Base-by-base conservation (phyloP, 2,329 filamentous ascomycete genomes). In the Aureobasidium sp. region DNA sequence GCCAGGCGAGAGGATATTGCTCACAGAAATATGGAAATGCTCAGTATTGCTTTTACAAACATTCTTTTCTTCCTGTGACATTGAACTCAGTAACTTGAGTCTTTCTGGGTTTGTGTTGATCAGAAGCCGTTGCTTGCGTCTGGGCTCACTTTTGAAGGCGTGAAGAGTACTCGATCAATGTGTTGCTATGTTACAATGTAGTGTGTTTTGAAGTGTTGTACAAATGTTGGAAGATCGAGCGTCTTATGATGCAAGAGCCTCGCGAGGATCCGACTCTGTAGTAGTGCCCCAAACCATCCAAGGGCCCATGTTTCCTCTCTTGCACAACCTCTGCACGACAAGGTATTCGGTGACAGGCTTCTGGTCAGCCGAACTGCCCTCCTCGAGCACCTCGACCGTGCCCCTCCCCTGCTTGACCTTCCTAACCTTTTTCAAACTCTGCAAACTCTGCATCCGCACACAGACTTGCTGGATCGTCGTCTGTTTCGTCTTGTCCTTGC, bases 251-350 rank as follows among this genome's bases (percentile, higher is more conserved):
- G 29, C 9, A 6, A 57, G 27, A 19, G 55, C 27, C 40, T 58
- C 43, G 8, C 74, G 67, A 51, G 77, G 49, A 19, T 69, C 74
- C 8, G 74, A 77, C 62, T 78, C 75, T 29, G 72, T 71, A 47
- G 74, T 66, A 60, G 74, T 74, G 3, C 79, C 79, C 79, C 79
- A 81, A 54, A 81, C 67, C 63, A 73, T 75, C 79, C 79, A 82
- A 17, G 71, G 68, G 13, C 71, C 70, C 42, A 76, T 69, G 62
- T 74, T 69, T 9, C 76, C 74, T 31, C 70, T 70, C 67, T 74
- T 70, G 37, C 74, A 67, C 35, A 75, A 64, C 67, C 75, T 74
- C 69, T 81, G 79, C 25, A 81, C 65, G 15, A 81, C 79, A 31
- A 81, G 65, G 63, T 81, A 80, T 67, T 82, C 79, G 2, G 70